Percentiles rank a stretch among this genome's conserved stretches.
Conservation (phyloP, 208 protist genomes). For the Leishmania mexicana region DNA sequence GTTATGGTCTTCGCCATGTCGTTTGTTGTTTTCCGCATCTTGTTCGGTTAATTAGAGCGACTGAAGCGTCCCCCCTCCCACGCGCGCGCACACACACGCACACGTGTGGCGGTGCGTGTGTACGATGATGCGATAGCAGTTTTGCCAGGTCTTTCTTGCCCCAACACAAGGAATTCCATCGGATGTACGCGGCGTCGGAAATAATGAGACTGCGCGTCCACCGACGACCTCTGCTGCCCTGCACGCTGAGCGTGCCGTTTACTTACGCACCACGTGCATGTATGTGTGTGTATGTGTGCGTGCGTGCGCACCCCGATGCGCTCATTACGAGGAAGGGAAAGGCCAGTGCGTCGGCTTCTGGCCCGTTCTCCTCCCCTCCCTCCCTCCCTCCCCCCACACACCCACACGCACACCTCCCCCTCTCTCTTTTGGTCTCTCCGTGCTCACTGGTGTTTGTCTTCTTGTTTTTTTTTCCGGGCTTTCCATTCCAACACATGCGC, state of each 20-base stretch:
- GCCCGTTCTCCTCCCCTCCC: not conserved
- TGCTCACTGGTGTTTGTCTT: not conserved
- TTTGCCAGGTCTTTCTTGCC: not conserved
- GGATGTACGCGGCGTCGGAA: not conserved
- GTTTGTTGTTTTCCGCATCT: slow-evolving; percentile 39
- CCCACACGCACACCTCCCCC: not conserved
- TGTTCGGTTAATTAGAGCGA: slow-evolving; percentile 27
- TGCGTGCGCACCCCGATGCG: too few relatives aligned
- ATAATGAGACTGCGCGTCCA: not conserved
- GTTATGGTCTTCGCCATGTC: slow-evolving; percentile 40
- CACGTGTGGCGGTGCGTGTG: too few relatives aligned
- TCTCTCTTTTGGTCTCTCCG: slow-evolving; percentile 10
- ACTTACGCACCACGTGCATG: not conserved
- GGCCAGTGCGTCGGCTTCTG: not conserved
- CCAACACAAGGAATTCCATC: not conserved
- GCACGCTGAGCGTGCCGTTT: not conserved
- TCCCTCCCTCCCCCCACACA: not conserved
- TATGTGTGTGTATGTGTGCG: not conserved
- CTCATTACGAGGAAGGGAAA: not conserved
- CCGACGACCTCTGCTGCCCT: not conserved
- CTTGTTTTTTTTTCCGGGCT: not conserved
- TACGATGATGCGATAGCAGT: not conserved
- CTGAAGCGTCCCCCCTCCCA: not conserved
- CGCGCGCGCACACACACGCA: too few relatives aligned
- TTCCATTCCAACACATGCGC: not conserved